Evolutionary conservation across 805 yeast genomes (phyloP), one percentile per base, ranked within the genome.

Genomic region (Saturnispora halmiae): DNA sequence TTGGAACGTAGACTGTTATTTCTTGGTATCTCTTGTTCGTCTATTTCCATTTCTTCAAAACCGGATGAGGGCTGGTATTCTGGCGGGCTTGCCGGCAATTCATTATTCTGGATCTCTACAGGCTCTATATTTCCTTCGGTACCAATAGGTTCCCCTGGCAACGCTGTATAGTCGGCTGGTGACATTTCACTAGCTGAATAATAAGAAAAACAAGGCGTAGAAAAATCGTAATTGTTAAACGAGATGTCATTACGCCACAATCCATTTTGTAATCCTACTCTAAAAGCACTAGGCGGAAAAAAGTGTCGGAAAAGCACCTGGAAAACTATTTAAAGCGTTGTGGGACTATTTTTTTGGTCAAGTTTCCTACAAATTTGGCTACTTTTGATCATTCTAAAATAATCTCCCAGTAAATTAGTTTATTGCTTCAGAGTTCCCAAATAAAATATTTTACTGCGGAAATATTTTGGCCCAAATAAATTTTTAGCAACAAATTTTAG

Each of bases 41-140:
- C 75, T 7, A 72, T 59, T 24, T 70, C 75, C 55, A 73, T 65
- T 45, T 62, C 65, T 36, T 63, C 61, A 49, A 60, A 62, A 9
- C 15, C 38, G 3, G 30, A 27, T 4, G 46, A 25, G 13, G 42
- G 40, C 14, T 42, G 18, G 14, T n/a, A 20, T 21, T 19, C 16
- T 27, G 32, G 26, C 8, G 22, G 32, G 13, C 8, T 14, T 7
- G 16, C 21, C 11, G 33, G 33, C 7, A 28, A 28, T 28, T n/a
- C n/a, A n/a, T 6, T 22, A 22, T 22, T 10, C 10, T 22, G 26
- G 26, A 22, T 22, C 26, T 6, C 9, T 22, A 22, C 26, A 7
- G 26, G 26, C 10, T 22, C 26, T 6, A 10, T 7, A 22, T 22
- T 22, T n/a, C 30, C 30, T n/a, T 27, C 30, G n/a, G 30, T 10